Percentiles rank a stretch among this genome's conserved stretches.
Conservation (phyloP, 2,329 filamentous ascomycete species). For the Lomentospora prolificans region DNA sequence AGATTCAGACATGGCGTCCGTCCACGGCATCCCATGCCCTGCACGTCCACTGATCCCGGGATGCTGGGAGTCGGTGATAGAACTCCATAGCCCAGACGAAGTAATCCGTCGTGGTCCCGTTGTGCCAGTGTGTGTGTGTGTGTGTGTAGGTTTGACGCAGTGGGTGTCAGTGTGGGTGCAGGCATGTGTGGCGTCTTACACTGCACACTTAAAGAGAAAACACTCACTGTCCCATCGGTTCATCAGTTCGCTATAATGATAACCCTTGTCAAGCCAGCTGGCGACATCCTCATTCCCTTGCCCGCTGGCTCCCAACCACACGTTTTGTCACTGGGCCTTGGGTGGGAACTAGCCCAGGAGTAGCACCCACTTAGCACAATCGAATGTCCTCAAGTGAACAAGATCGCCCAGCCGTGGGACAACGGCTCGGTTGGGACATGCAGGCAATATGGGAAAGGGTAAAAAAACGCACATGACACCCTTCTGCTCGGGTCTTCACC, state of each 20-base stretch:
- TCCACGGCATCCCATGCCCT: background rate
- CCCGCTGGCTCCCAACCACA: background rate
- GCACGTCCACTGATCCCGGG: background rate
- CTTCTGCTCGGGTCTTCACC: background rate
- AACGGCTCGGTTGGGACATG: background rate
- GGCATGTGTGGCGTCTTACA: background rate
- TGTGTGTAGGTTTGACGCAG: background rate
- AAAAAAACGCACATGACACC: background rate
- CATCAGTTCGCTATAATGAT: no score
- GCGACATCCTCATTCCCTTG: background rate
- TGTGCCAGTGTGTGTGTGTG: background rate
- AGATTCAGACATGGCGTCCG: background rate
- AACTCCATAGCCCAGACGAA: no score
- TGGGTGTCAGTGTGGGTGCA: no score
- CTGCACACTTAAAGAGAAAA: background rate
- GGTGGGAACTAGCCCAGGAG: no score
- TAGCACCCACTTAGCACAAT: background rate
- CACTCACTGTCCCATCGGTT: background rate
- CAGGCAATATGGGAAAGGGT: background rate
- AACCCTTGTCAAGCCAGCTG: background rate
- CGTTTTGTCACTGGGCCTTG: background rate
- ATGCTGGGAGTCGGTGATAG: background rate
- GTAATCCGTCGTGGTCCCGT: no score
- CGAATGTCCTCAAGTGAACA: background rate
- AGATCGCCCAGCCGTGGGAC: background rate